Evolutionary conservation across 1,284 basidiomycete genomes (phyloP), one percentile per base, ranked within the genome.

Genomic region (Vanrija humicola): DNA sequence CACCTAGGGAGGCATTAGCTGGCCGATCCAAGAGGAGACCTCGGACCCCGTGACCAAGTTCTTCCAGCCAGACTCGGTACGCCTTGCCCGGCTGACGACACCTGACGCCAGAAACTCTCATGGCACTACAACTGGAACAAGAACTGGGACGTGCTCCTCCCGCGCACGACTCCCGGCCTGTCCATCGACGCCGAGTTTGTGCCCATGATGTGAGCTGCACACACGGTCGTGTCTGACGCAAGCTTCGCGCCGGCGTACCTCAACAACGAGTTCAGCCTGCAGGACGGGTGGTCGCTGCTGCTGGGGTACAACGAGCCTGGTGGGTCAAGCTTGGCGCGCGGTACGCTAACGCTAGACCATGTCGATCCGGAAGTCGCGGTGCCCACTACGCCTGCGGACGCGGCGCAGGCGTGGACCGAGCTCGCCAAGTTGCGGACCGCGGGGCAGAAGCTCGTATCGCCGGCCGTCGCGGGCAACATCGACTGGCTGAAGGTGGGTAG

Each of bases 61-160:
- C 63, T 71, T 74, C 53, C 58, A 64, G 34, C 59, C 61, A 3
- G 65, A 62, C 15, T 73, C 71, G 1, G 72, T 71, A 43, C 52
- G 70, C 58, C 18, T 3, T 16, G 16, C 21, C 18, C 19, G 2
- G 15, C 34, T 25, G 21, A 48, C 8, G 14, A 39, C 39, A 46
- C 38, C 26, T 19, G 8, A 39, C 18, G 5, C 9, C 26, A 60
- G 59, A 56, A 54, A 40, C 58, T 75, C 16, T 57, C 63, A 16
- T 75, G 73, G 73, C 73, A 75, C 53, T 75, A 67, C 60, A 75
- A 75, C 55, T 75, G 73, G 73, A 72, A 68, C 64, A 75, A 75
- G 61, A 69, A 73, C 50, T 73, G 66, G 64, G 54, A 65, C 43
- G 26, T 29, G 9, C 39, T 68, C 1, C 56, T 73, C 1, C 73